phyloP scores from a whole-genome alignment of 371 early-diverging fungal species.

The Mortierella sp. region DNA sequence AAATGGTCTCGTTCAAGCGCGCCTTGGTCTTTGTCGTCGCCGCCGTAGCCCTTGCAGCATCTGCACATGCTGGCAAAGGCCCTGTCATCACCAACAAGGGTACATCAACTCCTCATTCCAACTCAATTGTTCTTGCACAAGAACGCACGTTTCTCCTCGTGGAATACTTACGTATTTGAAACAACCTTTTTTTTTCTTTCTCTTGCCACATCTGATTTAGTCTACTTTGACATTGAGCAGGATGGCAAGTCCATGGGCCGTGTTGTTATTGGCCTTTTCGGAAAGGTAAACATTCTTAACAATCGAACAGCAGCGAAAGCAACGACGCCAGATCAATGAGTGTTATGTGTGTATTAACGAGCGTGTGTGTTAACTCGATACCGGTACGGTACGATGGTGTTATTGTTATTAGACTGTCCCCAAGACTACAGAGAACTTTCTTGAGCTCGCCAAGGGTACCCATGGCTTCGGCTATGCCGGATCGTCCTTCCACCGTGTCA shows the following conservation, averaged over 20 bases:
- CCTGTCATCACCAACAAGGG: constrained; percentile 57
- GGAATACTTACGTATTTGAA: too few species aligned
- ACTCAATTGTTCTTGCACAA: background rate
- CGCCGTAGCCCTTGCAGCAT: constrained; percentile 31
- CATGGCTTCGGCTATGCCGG: constrained; percentile 92
- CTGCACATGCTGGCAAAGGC: constrained; percentile 44
- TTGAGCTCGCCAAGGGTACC: constrained; percentile 85
- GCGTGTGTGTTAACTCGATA: background rate
- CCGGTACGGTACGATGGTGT: background rate
- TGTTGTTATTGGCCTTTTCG: constrained; percentile 89
- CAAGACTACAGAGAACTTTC: constrained; percentile 94
- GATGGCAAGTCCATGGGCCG: constrained; percentile 87
- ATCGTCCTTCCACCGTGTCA: constrained; percentile 92
- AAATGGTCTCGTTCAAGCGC: constrained; percentile 55
- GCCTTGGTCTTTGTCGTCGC: constrained; percentile 38
- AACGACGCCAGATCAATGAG: background rate
- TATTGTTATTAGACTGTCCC: constrained; percentile 75
- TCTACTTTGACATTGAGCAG: constrained; percentile 94
- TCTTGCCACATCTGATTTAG: constrained; percentile 50
- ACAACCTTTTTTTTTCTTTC: background rate
- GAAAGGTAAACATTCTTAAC: constrained; percentile 62
- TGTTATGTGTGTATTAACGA: background rate
- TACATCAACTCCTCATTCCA: background rate
- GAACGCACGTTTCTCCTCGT: background rate
- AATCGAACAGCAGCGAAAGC: background rate